Conservation (phyloP, 2,329 filamentous ascomycete species). For the Hirsutella minnesotensis region DNA sequence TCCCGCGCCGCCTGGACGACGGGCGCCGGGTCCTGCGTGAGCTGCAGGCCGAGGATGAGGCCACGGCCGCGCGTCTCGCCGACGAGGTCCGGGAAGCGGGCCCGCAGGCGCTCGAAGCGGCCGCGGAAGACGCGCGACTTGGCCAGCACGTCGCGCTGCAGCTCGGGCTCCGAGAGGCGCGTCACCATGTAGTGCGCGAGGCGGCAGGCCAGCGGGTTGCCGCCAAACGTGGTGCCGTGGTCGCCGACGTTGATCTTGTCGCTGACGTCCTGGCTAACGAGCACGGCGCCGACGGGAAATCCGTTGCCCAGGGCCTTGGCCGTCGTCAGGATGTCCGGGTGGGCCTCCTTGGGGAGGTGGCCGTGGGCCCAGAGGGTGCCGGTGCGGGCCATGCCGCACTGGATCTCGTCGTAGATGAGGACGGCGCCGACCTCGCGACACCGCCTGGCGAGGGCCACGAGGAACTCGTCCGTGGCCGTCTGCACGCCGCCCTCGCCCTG, state of each 20-base stretch:
- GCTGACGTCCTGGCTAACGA: conserved; percentile 27
- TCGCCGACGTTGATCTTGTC: conserved; percentile 50
- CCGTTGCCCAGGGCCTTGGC: conserved; percentile 96
- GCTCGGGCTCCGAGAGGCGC: conserved; percentile 56
- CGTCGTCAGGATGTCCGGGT: conserved; percentile 87
- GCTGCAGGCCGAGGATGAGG: conserved; percentile 76
- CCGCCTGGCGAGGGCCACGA: conserved; percentile 68
- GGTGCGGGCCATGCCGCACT: conserved; percentile 82
- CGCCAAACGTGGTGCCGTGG: conserved; percentile 89
- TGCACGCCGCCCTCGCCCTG: conserved; percentile 94
- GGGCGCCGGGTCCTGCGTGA: conserved; percentile 57
- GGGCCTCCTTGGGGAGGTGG: conserved; percentile 61
- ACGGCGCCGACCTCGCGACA: conserved; percentile 82
- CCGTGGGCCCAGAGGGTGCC: conserved; percentile 85
- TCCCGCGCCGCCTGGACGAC: conserved; percentile 81
- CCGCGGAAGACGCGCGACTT: conserved; percentile 45
- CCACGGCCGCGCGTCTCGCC: conserved; percentile 73
- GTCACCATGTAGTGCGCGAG: conserved; percentile 78
- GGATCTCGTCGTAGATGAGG: conserved; percentile 92
- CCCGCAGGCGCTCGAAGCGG: conserved; percentile 34
- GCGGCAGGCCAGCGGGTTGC: conserved; percentile 76
- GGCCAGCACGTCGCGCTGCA: conserved; percentile 57
- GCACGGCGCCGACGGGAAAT: conserved; percentile 75
- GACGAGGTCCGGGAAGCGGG: conserved; percentile 54
- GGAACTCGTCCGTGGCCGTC: conserved; percentile 70